Percentiles rank a stretch among this genome's conserved stretches.
These are phyloP conservation scores for Cystobasidiaceae sp. DNA, from an alignment of 1,284 basidiomycete genomes.

Conservation along the genomic window DNA sequence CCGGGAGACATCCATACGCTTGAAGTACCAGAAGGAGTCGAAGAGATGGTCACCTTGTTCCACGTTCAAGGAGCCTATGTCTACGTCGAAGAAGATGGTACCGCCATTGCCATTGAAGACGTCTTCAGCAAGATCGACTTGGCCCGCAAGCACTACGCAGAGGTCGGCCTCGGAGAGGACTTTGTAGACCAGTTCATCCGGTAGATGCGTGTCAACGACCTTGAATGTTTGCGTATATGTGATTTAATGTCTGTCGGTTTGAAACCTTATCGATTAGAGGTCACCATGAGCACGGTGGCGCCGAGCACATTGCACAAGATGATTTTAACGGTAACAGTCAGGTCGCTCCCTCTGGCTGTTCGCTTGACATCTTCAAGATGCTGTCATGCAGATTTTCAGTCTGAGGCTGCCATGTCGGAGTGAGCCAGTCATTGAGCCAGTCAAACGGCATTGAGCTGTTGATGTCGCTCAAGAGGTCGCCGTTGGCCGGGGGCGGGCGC, in stretches of 20 bases:
- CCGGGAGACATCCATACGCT: conserved; percentile 38
- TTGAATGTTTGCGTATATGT: not conserved
- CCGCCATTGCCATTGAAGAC: conserved; percentile 35
- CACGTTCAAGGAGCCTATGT: conserved; percentile 39
- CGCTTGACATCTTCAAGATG: not conserved
- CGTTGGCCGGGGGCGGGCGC: not conserved
- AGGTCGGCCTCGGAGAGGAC: conserved; percentile 35
- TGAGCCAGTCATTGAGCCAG: not conserved
- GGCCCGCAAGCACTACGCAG: conserved; percentile 36
- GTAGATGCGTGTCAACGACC: not conserved
- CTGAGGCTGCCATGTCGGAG: not conserved
- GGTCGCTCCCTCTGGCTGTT: not conserved
- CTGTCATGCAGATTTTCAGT: not conserved
- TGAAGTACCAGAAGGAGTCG: conserved; percentile 37
- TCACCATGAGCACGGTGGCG: no score
- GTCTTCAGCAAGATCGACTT: conserved; percentile 38
- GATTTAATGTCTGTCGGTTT: no score
- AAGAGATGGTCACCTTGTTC: conserved; percentile 39
- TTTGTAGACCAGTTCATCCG: conserved; percentile 38
- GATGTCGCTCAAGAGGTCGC: not conserved
- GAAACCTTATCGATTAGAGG: no score
- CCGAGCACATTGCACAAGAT: no score
- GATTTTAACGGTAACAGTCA: no score
- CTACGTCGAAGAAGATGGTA: conserved; percentile 34
- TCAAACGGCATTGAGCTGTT: not conserved